Evolutionary conservation across 2,329 filamentous ascomycete genomes (phyloP).

Genomic region (Ophiostoma australiae): DNA sequence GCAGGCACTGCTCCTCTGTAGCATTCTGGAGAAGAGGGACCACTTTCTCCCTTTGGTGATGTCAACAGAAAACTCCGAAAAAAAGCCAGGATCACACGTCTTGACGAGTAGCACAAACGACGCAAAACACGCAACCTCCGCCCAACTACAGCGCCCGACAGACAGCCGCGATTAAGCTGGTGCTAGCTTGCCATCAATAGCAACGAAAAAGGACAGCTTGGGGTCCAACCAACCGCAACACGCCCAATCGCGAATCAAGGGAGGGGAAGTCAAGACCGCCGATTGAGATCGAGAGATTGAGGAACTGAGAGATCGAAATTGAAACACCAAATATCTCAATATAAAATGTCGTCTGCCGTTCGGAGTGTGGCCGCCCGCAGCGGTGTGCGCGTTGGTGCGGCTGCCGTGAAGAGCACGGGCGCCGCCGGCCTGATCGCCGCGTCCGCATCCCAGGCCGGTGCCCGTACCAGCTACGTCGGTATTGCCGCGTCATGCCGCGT

Average conservation of each 20-base stretch:
- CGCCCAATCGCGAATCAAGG: background rate
- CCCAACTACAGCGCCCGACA: background rate
- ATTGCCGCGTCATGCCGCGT: background rate
- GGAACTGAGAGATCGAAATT: background rate
- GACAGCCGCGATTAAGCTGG: background rate
- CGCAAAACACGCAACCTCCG: background rate
- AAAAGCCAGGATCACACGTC: background rate
- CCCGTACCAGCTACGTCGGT: background rate
- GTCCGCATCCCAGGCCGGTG: background rate
- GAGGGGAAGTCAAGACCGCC: background rate
- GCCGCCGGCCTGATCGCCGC: background rate
- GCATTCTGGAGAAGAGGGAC: constrained; percentile 1
- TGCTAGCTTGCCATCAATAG: background rate
- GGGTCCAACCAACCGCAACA: constrained; percentile 1
- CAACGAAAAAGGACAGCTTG: background rate
- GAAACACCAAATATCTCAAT: background rate
- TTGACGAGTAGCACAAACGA: background rate
- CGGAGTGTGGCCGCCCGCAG: constrained; percentile 22
- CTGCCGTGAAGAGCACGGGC: background rate
- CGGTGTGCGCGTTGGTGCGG: constrained; percentile 17
- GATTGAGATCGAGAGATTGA: background rate
- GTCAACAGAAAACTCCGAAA: constrained; percentile 7
- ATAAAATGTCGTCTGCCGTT: constrained; percentile 25
- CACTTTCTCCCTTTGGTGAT: constrained; percentile 8
- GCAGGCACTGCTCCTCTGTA: background rate